Base-by-base conservation (phyloP, 169 alveolate species). In the Plasmodium vinckei region DNA sequence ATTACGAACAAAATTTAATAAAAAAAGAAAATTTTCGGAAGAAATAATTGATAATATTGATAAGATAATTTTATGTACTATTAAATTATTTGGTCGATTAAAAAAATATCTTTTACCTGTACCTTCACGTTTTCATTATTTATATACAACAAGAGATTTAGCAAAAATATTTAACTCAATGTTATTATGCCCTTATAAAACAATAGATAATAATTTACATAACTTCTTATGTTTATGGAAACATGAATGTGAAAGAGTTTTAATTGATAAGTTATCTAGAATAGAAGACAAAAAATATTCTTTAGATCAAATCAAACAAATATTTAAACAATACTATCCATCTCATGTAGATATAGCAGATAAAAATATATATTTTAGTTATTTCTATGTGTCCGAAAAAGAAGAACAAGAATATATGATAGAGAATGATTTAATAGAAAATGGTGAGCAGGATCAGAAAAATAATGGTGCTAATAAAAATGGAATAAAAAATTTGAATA, bases 161-260 rank as follows among this genome's bases (percentile, higher is more conserved):
- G 96, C 99, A n/a, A 97, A 99, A 87, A 98, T 98, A 39, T 98
- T 98, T 97, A 98, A 97, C 89, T 99, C 99, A 47, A 91, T 97
- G 65, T 92, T 97, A 23, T 27, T 87, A 59, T 89, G 93, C 61
- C 93, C 94, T 0, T 67, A 87, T 54, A 93, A 93, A 44, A 92
- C 91, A 53, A 95, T 96, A 23, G 93, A 95, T 49, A 87, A 89
- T 63, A 89, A 73, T 44, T 88, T 79, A 75, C 95, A 86, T 87
- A 97, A 96, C 95, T 92, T 98, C 72, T 94, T 97, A 87, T 95
- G 96, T 27, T 94, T 98, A 15, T 98, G 99, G 99, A 97, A 97
- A 93, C 99, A 97, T 91, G 99, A 98, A 93, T 96, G 98, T 89
- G 95, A 96, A 87, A 93, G 99, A 68, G 99, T 97, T 46, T 96